A percentile compares a stretch with the other conserved stretches of the same genome.
These are phyloP conservation scores for Rhizopus sp. DNA, from an alignment of 371 early-diverging fungal genomes.

Conservation along the genomic window DNA sequence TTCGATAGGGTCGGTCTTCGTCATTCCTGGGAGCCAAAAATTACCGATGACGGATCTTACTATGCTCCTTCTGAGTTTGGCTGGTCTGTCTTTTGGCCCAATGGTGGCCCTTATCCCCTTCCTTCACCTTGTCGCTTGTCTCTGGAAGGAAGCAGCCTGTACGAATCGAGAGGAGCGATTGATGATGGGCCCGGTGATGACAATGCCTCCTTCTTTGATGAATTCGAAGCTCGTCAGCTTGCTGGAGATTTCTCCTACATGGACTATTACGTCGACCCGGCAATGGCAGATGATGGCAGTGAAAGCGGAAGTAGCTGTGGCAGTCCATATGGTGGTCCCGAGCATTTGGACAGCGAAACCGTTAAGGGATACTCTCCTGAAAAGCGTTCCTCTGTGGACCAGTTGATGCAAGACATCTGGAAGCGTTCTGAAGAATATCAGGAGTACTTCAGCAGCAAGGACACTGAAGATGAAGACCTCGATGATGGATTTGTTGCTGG, in stretches of 20 bases:
- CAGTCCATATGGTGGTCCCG: not conserved
- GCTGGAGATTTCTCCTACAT: not conserved
- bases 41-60: no score
- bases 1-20: no score
- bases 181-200: not conserved
- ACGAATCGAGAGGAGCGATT: not conserved
- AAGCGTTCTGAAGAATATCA: constrained; percentile 25
- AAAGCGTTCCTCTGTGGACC: constrained; percentile 5
- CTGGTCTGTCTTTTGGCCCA: no score
- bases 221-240: not conserved
- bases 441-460: constrained; percentile 15
- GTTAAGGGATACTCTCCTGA: no score
- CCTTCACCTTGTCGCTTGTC: no score
- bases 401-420: constrained; percentile 23
- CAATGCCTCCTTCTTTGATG: not conserved
- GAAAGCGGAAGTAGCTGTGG: not conserved
- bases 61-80: no score
- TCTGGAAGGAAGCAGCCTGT: no score
- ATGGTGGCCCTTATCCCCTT: no score
- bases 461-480: not conserved
- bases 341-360: no score
- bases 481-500: not conserved
- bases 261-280: not conserved
- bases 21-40: no score
- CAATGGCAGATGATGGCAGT: constrained; percentile 1